Evolutionary conservation across 164 flowering plant species (phyloP).

Genomic region (Kingdonia uniflora): DNA sequence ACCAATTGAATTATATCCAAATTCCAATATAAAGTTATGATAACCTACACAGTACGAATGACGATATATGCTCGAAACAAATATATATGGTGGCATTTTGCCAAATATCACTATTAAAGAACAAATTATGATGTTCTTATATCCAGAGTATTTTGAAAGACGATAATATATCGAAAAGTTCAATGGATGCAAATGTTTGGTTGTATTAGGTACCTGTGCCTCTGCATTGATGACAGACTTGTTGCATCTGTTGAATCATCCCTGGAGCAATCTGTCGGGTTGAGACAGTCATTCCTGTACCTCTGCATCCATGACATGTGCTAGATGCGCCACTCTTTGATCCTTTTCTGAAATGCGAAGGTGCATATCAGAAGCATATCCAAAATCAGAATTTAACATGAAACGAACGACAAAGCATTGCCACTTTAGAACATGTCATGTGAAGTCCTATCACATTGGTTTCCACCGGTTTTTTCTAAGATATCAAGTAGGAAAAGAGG

Average conservation of each 20-base stretch:
- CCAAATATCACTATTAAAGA: no score
- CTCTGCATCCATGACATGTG: conserved; percentile 61
- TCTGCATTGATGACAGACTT: conserved; percentile 55
- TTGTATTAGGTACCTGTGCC: conserved; percentile 36
- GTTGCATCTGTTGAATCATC: conserved; percentile 82
- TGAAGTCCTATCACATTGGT: background rate
- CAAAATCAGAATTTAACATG: conserved; percentile 6
- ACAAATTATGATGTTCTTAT: no score
- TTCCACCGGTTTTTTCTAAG: conserved; percentile 17
- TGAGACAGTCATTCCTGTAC: conserved; percentile 59
- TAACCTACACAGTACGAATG: no score
- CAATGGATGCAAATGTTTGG: background rate
- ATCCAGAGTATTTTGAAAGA: no score
- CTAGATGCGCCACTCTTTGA: conserved; percentile 57
- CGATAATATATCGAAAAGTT: no score
- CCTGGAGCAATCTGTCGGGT: conserved; percentile 49
- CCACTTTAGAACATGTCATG: background rate
- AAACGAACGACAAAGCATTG: background rate
- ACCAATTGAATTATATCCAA: no score
- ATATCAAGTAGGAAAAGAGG: conserved; percentile 2
- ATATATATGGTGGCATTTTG: no score
- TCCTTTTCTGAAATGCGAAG: conserved; percentile 51
- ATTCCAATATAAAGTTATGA: no score
- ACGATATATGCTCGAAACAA: no score
- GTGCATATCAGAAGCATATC: background rate